Evolutionary conservation across 352 stramenopile genomes (phyloP).

Genomic region (Thalassiosira exigua): DNA sequence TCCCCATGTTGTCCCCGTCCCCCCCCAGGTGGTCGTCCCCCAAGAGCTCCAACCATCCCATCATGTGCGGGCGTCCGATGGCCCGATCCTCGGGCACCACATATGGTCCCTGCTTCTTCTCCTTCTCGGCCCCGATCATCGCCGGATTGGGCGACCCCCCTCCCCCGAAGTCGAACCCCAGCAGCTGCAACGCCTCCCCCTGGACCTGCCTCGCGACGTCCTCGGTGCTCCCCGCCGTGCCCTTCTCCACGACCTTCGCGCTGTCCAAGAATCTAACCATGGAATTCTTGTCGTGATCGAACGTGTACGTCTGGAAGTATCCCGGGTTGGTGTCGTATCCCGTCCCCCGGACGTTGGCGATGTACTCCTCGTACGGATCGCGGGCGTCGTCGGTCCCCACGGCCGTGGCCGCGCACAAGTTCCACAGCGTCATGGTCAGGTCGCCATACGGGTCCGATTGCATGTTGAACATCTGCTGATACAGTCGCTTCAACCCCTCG

Average conservation of each 20-base stretch:
- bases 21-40: constrained; percentile 51
- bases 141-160: constrained; percentile 1
- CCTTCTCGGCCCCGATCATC: constrained; percentile 3
- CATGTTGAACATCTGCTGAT: constrained; percentile 83
- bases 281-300: constrained; percentile 75
- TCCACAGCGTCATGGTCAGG: constrained; percentile 76
- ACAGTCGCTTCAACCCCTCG: constrained; percentile 74
- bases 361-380: constrained; percentile 74
- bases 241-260: constrained; percentile 59
- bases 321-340: constrained; percentile 67
- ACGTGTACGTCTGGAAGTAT: constrained; percentile 85
- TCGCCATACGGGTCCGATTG: constrained; percentile 84
- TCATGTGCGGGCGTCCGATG: constrained; percentile 71
- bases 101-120: constrained; percentile 55
- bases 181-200: constrained; percentile 44
- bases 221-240: constrained; percentile 45
- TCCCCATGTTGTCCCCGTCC: constrained; percentile 21
- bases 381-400: constrained; percentile 73
- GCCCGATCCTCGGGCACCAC: constrained; percentile 66
- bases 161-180: constrained; percentile 60
- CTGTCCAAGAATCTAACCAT: constrained; percentile 83
- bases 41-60: constrained; percentile 80
- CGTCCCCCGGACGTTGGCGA: constrained; percentile 52
- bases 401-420: constrained; percentile 69
- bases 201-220: constrained; percentile 59